These are phyloP conservation scores for Sporothrix globosa DNA, from an alignment of 2,329 filamentous ascomycete genomes.

Conservation along the genomic window DNA sequence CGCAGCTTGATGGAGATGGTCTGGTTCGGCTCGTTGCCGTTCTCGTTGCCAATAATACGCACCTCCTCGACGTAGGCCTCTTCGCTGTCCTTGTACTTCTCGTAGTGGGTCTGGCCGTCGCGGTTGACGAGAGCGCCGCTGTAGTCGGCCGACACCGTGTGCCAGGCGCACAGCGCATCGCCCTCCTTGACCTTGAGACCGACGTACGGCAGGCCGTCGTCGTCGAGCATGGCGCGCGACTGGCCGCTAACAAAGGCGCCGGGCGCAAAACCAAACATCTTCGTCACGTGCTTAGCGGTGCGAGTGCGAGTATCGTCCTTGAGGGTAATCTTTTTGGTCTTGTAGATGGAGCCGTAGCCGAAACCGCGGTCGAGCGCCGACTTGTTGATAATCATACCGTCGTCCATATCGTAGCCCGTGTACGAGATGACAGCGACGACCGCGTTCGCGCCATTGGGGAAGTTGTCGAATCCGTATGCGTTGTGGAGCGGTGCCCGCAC, in stretches of 20 bases:
- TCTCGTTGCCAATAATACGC: constrained; percentile 83
- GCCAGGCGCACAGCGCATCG: constrained; percentile 84
- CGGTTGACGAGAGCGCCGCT: constrained; percentile 79
- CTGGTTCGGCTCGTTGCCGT: constrained; percentile 80
- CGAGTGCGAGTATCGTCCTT: constrained; percentile 74
- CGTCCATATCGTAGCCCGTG: constrained; percentile 99
- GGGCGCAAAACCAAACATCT: constrained; percentile 90
- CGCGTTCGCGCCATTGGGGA: constrained; percentile 93
- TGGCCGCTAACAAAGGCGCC: constrained; percentile 71
- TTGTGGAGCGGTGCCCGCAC: constrained; percentile 93
- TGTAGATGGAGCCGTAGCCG: constrained; percentile 94
- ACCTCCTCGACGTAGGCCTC: constrained; percentile 90
- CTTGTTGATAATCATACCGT: constrained; percentile 99
- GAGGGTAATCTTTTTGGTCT: constrained; percentile 88
- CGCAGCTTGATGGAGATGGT: constrained; percentile 91
- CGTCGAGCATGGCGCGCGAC: constrained; percentile 74
- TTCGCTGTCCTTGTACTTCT: constrained; percentile 94
- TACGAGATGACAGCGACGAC: constrained; percentile 98
- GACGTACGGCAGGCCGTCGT: constrained; percentile 82
- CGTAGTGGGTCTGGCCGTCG: constrained; percentile 81
- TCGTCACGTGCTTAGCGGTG: constrained; percentile 69
- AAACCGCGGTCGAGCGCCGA: constrained; percentile 95
- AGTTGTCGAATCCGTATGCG: constrained; percentile 95
- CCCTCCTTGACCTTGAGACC: constrained; percentile 78
- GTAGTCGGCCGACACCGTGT: constrained; percentile 81